A percentile compares a stretch with the other conserved stretches of the same genome.
Conservation (phyloP, 2,329 filamentous ascomycete genomes). For the Arthrinium phaeospermum region DNA sequence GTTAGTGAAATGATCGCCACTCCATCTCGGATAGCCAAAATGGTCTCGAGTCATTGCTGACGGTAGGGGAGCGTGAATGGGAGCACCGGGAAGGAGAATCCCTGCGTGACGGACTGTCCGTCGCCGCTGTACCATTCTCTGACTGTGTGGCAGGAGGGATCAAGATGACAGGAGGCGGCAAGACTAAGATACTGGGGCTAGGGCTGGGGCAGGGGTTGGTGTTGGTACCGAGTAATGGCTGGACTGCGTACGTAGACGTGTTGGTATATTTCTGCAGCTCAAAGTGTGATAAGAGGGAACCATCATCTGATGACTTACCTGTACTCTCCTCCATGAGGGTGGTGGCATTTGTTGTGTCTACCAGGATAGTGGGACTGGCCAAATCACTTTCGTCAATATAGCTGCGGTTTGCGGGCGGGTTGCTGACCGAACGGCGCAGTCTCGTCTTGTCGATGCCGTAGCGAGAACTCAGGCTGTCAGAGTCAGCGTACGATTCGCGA, state of each 20-base stretch:
- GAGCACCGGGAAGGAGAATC: background rate
- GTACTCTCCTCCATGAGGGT: background rate
- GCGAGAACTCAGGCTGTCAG: background rate
- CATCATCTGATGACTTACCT: background rate
- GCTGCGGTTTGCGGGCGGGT: slow-evolving; percentile 6
- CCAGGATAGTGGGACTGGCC: background rate
- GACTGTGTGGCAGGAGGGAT: background rate
- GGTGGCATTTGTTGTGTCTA: background rate
- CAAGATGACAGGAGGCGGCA: background rate
- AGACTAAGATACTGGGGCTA: background rate
- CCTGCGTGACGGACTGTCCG: background rate
- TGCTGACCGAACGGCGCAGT: slow-evolving; percentile 18
- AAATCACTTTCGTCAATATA: background rate
- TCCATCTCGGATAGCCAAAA: slow-evolving; percentile 16
- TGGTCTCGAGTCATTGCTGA: background rate
- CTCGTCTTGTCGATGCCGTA: background rate
- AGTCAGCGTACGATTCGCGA: background rate
- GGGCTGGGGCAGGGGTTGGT: background rate
- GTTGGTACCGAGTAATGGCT: background rate
- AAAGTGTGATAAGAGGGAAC: background rate
- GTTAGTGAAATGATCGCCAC: background rate
- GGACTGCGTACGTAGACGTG: background rate
- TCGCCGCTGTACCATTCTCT: slow-evolving; percentile 12
- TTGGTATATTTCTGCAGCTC: slow-evolving; percentile 9
- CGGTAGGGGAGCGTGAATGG: background rate